Evolutionary conservation across 2,329 filamentous ascomycete genomes (phyloP).

Genomic region (Ophiostoma himal-ulmi): DNA sequence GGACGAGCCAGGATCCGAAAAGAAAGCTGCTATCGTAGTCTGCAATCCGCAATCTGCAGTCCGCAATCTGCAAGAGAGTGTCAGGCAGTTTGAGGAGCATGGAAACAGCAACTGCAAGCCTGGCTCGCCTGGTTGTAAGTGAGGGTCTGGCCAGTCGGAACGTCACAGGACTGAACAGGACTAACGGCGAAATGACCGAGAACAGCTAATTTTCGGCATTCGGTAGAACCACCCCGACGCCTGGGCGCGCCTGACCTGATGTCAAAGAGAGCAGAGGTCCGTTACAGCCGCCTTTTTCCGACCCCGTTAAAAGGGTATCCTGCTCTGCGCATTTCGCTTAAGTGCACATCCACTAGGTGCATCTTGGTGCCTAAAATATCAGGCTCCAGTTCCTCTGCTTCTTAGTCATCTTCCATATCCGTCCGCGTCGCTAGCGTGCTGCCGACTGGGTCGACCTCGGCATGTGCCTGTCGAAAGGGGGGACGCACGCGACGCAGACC

Average conservation of each 20-base stretch:
- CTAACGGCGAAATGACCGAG: conserved; percentile 10
- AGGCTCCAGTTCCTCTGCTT: not conserved
- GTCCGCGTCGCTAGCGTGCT: conserved; percentile 11
- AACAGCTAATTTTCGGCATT: conserved; percentile 8
- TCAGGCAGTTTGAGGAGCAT: not conserved
- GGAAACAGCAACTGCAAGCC: not conserved
- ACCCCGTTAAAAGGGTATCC: too few relatives aligned
- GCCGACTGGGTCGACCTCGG: conserved; percentile 19
- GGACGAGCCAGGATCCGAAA: conserved; percentile 19
- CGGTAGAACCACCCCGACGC: conserved; percentile 13
- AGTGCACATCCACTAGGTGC: not conserved
- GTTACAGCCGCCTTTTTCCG: conserved; percentile 5
- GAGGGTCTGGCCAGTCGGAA: conserved; percentile 10
- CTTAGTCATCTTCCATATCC: not conserved
- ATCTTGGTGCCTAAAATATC: not conserved
- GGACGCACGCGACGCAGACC: not conserved
- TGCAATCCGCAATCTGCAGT: not conserved
- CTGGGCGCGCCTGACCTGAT: not conserved
- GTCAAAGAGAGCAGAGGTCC: not conserved
- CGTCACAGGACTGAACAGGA: not conserved
- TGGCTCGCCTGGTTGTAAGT: conserved; percentile 1
- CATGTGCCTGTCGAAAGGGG: conserved; percentile 18
- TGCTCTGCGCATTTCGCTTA: not conserved
- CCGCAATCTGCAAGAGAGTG: not conserved
- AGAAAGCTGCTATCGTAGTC: not conserved